These are phyloP conservation scores for Venturia nashicola DNA, from an alignment of 2,329 filamentous ascomycete species.

Conservation along the genomic window DNA sequence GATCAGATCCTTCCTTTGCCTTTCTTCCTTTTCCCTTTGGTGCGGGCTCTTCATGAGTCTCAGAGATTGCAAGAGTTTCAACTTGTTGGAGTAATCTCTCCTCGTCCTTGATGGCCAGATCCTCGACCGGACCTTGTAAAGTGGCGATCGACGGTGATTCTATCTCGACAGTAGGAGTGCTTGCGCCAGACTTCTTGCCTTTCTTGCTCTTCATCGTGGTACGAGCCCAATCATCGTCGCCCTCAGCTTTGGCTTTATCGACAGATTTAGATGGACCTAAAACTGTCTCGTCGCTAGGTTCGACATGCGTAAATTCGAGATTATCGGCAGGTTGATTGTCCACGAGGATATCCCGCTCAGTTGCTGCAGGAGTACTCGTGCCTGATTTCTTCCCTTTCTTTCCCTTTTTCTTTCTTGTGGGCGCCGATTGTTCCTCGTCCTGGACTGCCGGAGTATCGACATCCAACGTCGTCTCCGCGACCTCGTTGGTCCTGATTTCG, in stretches of 20 bases:
- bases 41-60: background rate
- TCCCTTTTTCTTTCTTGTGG: conserved; percentile 31
- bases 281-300: background rate
- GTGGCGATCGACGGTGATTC: background rate
- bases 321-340: background rate
- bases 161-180: background rate
- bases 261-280: background rate
- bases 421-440: background rate
- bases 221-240: background rate
- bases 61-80: background rate
- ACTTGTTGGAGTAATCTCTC: background rate
- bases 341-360: background rate
- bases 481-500: background rate
- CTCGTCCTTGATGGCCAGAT: background rate
- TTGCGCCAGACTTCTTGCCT: conserved; percentile 18
- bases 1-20: conserved; percentile 27
- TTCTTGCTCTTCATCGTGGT: conserved; percentile 35
- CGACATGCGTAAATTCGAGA: no score
- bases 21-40: conserved; percentile 26
- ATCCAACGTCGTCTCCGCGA: background rate
- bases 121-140: background rate
- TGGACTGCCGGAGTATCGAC: background rate
- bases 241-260: background rate
- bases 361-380: background rate
- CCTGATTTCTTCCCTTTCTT: conserved; percentile 29